phyloP scores from a whole-genome alignment of 306 rosid species.

The Prunus mume region DNA sequence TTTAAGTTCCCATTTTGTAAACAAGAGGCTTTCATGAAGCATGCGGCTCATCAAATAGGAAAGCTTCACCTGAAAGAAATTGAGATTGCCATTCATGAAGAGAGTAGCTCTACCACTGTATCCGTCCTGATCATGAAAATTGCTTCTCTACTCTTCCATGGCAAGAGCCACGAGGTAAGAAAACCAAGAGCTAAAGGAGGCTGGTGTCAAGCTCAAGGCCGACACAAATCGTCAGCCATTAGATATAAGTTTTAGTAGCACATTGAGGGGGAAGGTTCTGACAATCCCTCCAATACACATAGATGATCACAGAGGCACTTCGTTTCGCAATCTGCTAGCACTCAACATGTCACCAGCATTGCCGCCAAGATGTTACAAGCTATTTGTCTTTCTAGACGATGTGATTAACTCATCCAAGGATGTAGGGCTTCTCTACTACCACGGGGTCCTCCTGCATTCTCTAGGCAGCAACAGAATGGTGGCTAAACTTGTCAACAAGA shows the following conservation, averaged over 20 bases:
- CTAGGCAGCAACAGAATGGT: conserved; percentile 30
- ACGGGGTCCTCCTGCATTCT: conserved; percentile 38
- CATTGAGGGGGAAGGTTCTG: conserved; percentile 16
- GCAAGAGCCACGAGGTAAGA: conserved; percentile 1
- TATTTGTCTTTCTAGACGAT: conserved; percentile 45
- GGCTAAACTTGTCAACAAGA: conserved; percentile 32
- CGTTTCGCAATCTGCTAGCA: conserved; percentile 43
- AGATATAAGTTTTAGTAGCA: conserved; percentile 25
- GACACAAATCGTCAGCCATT: background rate
- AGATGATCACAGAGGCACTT: conserved; percentile 39
- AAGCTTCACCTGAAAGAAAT: conserved; percentile 5
- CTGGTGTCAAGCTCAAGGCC: conserved; percentile 34
- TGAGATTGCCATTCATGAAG: background rate
- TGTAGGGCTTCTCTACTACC: conserved; percentile 33
- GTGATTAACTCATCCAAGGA: conserved; percentile 37
- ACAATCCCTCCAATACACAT: conserved; percentile 33
- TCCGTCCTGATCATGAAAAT: conserved; percentile 7
- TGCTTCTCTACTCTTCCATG: background rate
- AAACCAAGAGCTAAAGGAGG: conserved; percentile 26
- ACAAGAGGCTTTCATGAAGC: too few relatives aligned
- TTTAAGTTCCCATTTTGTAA: too few relatives aligned
- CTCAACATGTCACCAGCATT: conserved; percentile 33
- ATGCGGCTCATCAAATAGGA: too few relatives aligned
- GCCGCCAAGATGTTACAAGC: conserved; percentile 39
- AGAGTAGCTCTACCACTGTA: background rate